Evolutionary conservation across 345 rosid species (phyloP), one percentile per base, ranked within the genome.

Genomic region (Aquilaria sinensis): DNA sequence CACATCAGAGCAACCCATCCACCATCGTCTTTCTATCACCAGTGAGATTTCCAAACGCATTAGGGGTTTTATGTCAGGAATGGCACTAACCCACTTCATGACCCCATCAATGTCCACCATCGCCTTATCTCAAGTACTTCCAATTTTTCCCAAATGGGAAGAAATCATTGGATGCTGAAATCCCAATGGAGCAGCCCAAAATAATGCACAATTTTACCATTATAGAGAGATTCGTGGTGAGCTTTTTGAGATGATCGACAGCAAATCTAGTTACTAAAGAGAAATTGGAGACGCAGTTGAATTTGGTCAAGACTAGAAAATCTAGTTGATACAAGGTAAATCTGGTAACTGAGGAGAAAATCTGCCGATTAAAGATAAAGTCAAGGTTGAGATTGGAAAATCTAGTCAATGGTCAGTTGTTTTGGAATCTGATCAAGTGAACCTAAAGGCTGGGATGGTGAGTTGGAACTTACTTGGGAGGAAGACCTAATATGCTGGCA

Each of bases 161-260:
- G 29, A 52, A 52, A 23, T 82, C 90, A 0, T 79, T 70, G 0
- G 93, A 89, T 54, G 83, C 86, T 3, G 84, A 89, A 55, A 86
- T 89, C 8, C 76, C 79, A n/a, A 74, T 89, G 3, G 83, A 70
- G n/a, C 77, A 80, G 56, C 91, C 96, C 0, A 89, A 93, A 12
- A 89, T 89, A 93, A 23, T 23, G 23, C 23, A 23, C 23, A 23
- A 23, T 23, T 23, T 23, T 23, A 23, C 23, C 23, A 23, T 6
- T 93, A 86, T 58, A 93, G 82, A 32, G 93, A 89, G 72, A 87
- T 89, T 41, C 93, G 86, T 50, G 86, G 84, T 78, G 85, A 80
- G 66, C 64, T 89, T n/a, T 73, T 75, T 34, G 93, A 86, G 72
- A 81, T 89, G 90, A 69, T 86, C 58, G 78, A 78, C 0, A 93